A percentile compares a stretch with the other conserved stretches of the same genome.
Evolutionary conservation across 371 early-diverging fungal species (phyloP).

Genomic region (Choanephora cucurbitarum): DNA sequence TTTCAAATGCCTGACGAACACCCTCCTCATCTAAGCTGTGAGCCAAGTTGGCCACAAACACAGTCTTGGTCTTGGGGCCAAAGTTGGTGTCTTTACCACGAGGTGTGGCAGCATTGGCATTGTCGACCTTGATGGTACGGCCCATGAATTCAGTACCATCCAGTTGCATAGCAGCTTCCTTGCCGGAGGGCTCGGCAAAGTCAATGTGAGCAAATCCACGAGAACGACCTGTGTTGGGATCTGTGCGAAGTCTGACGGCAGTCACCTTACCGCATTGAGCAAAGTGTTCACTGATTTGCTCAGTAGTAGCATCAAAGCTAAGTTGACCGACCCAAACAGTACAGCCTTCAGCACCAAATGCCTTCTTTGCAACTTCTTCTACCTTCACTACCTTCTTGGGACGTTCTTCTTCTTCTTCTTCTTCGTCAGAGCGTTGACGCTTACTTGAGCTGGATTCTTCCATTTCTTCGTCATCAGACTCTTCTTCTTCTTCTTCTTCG

Average conservation of each 20-base stretch:
- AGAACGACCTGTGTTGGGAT: slow-evolving; percentile 61
- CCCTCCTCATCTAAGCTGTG: slow-evolving; percentile 91
- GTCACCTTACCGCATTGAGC: slow-evolving; percentile 63
- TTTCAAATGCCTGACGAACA: slow-evolving; percentile 82
- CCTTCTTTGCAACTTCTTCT: slow-evolving; percentile 31
- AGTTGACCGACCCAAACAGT: slow-evolving; percentile 76
- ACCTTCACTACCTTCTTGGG: slow-evolving; percentile 58
- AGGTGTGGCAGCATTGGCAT: slow-evolving; percentile 35
- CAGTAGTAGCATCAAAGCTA: slow-evolving; percentile 65
- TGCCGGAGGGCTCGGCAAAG: slow-evolving; percentile 58
- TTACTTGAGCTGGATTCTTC: slow-evolving; percentile 23
- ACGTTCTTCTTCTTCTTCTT: slow-evolving; percentile 29
- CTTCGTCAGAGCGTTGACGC: slow-evolving; percentile 21
- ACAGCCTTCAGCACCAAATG: slow-evolving; percentile 41
- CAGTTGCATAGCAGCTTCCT: slow-evolving; percentile 62
- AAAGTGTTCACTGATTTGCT: slow-evolving; percentile 61
- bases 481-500: background rate
- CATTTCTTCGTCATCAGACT: slow-evolving; percentile 10
- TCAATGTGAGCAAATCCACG: slow-evolving; percentile 79
- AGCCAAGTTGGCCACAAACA: slow-evolving; percentile 93
- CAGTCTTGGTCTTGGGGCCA: slow-evolving; percentile 62
- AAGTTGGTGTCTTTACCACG: slow-evolving; percentile 42
- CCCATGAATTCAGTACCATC: slow-evolving; percentile 73
- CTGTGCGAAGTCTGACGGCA: slow-evolving; percentile 70
- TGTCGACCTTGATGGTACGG: slow-evolving; percentile 64